Evolutionary conservation across 495 filamentous ascomycete genomes (phyloP), one percentile per base, ranked within the genome.

Genomic region (Penicillium subrubescens): DNA sequence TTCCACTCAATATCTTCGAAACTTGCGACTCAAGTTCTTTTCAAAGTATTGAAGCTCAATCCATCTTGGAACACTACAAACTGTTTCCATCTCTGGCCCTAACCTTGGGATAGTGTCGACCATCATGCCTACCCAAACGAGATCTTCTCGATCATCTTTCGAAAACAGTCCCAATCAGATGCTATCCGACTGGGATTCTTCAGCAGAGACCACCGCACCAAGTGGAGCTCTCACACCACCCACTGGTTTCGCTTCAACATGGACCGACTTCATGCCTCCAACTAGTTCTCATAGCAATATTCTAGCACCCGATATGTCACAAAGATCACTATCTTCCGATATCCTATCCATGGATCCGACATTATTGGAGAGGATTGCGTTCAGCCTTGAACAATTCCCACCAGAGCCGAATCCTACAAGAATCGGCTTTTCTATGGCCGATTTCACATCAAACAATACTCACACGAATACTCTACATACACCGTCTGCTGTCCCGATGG

Each of bases 351-450:
- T 58, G 55, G 55, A 58, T 21, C 15, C 55, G 10, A 25, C 7
- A 8, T 23, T 27, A 11, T 29, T 58, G 25, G 55, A 58, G 29
- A 58, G 37, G 2, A 58, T 58, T 33, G 56, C 56, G 44, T 58
- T 58, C 56, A 58, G 56, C 15, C 37, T 58, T 4, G 56, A 58
- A 33, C 56, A 44, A 19, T 58, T 58, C 14, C 56, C 56, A 27
- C 56, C 56, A 29, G 56, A 33, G 21, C 21, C 15, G 7, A 41
- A 29, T 17, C 25, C 8, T 33, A 15, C 2, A 4, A 21, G 11
- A 5, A 10, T 33, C 8, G 23, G 6, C 2, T 31, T 19, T 29
- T 14, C 31, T 6, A n/a, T 34, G 51, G n/a, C 33, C n/a, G 51
- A 29, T n/a, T 19, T 54, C 6, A 54, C n/a, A 5, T n/a, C 51